Evolutionary conservation across 768 basidiomycete species (phyloP), one percentile per base, ranked within the genome.

Genomic region (Phylloporus sp.): DNA sequence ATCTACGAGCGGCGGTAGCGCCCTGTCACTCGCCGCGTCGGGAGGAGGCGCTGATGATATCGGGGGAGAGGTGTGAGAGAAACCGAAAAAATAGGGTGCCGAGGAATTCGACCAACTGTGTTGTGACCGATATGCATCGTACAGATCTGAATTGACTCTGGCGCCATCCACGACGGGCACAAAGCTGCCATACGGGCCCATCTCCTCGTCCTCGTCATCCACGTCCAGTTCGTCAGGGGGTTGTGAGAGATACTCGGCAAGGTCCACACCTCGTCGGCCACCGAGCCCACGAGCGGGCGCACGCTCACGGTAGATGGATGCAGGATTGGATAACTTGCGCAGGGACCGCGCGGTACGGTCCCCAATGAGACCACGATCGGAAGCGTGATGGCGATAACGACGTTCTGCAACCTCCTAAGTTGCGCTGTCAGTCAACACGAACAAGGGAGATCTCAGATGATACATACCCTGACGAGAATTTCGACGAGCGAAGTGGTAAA

Each of bases 401-500:
- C 88, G 79, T 53, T 89, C 86, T 8, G 87, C 84, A 32, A 89
- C 60, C 75, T 90, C 88, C 88, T 90, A 52, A 9, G 17, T 23
- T 38, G 7, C 22, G 4, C 33, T 5, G 47, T 66, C 22, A 15
- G 50, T 18, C 24, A 14, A 20, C 20, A 29, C 20, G 11, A 13
- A 37, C 14, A 11, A 31, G 40, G 38, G 38, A 28, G 10, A 36
- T 21, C 17, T 1, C 22, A 21, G 24, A 9, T 11, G 34, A 31
- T 4, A 22, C 78, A 63, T 58, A 90, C 88, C 69, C 84, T 86
- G 59, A 90, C 88, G 36, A 90, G 72, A 38, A 86, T 76, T 49
- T 90, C 87, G 48, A 89, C 68, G 40, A 90, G 61, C 1, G 83
- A 76, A 5, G 86, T 78, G 0, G 87, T 89, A 64, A 90, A 90